Conservation (phyloP, 495 filamentous ascomycete species). For the Aspergillus nanangensis region DNA sequence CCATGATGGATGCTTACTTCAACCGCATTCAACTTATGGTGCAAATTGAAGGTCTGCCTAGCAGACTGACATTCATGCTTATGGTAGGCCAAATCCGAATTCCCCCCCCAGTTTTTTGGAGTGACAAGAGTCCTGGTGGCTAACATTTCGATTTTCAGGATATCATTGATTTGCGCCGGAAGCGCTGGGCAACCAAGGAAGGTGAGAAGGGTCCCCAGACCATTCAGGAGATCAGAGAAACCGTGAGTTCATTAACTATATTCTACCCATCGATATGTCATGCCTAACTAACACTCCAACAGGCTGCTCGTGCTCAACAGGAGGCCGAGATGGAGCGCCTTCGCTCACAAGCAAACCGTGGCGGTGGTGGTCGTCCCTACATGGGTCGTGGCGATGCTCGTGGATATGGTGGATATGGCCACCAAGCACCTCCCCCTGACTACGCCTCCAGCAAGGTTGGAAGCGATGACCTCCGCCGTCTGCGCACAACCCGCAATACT, state of each 20-base stretch:
- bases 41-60: constrained; percentile 70
- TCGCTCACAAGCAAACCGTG: constrained; percentile 44
- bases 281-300: constrained; percentile 17
- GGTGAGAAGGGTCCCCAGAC: constrained; percentile 90
- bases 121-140: neutral
- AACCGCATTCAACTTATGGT: constrained; percentile 75
- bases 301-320: constrained; percentile 68
- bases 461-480: constrained; percentile 81
- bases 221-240: constrained; percentile 81
- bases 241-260: constrained; percentile 48
- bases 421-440: constrained; percentile 62
- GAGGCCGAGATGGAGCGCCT: constrained; percentile 52
- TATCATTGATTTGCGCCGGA: constrained; percentile 73
- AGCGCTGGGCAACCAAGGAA: constrained; percentile 80
- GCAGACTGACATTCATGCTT: constrained; percentile 90
- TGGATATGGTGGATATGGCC: constrained; percentile 60
- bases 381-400: constrained; percentile 84
- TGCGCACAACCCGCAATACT: constrained; percentile 61
- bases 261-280: neutral
- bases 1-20: constrained; percentile 94
- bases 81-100: constrained; percentile 54
- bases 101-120: too few species aligned
- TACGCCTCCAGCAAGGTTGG: constrained; percentile 75
- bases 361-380: constrained; percentile 57
- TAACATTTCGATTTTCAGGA: constrained; percentile 45